A percentile compares a stretch with the other conserved stretches of the same genome.
Evolutionary conservation across 2,329 filamentous ascomycete species (phyloP).

Genomic region (Colletotrichum simmondsii): DNA sequence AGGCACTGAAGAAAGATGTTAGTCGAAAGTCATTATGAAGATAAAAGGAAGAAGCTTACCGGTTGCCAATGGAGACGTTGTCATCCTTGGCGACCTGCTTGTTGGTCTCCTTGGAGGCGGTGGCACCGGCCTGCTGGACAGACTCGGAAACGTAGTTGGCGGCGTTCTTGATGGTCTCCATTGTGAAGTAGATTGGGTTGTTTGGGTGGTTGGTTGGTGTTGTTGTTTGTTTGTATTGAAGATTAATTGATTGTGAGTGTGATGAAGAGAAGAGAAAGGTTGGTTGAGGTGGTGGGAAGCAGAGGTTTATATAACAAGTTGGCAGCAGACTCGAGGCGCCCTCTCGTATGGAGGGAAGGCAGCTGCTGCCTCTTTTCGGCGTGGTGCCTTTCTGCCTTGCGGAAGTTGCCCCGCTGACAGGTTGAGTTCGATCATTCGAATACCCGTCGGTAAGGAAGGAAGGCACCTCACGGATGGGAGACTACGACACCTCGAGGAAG

Average conservation of each 20-base stretch:
- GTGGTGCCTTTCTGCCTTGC: constrained; percentile 17
- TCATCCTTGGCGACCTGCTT: constrained; percentile 74
- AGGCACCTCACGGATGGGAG: neutral
- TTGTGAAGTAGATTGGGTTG: constrained; percentile 46
- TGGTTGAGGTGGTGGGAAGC: constrained; percentile 25
- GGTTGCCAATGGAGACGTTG: constrained; percentile 63
- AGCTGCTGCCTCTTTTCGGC: constrained; percentile 14
- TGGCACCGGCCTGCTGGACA: constrained; percentile 65
- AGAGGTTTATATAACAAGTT: constrained; percentile 40
- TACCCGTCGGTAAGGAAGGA: too few species aligned
- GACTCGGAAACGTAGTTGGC: constrained; percentile 77
- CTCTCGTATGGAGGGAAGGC: constrained; percentile 10
- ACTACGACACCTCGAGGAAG: neutral
- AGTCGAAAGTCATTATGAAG: constrained; percentile 33
- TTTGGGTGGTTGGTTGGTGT: constrained; percentile 37
- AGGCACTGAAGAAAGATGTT: constrained; percentile 48
- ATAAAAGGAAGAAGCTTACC: constrained; percentile 51
- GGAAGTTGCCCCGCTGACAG: constrained; percentile 26
- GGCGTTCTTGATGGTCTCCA: constrained; percentile 68
- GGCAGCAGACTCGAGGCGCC: constrained; percentile 19
- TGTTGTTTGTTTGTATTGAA: constrained; percentile 39
- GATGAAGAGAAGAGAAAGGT: constrained; percentile 31
- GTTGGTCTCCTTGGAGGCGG: constrained; percentile 75
- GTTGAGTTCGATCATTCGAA: constrained; percentile 1
- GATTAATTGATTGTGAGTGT: constrained; percentile 37